Percentiles rank a stretch among this genome's conserved stretches.
These are phyloP conservation scores for Monosporascus cannonballus DNA, from an alignment of 2,329 filamentous ascomycete species.

Conservation along the genomic window DNA sequence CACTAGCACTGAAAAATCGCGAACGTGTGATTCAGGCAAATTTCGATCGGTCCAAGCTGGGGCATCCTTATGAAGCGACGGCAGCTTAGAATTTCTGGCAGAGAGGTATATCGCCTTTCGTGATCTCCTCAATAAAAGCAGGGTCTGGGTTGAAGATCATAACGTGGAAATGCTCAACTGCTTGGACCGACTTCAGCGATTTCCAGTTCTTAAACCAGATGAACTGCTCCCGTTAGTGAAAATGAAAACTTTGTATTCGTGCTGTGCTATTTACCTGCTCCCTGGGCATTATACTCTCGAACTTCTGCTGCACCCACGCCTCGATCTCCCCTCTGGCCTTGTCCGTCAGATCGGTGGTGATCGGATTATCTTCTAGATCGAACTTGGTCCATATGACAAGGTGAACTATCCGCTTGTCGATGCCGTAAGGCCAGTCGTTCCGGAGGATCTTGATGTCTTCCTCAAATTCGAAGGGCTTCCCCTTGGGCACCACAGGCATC, in stretches of 20 bases:
- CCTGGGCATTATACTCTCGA: constrained; percentile 46
- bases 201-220: constrained; percentile 90
- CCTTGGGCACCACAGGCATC: constrained; percentile 29
- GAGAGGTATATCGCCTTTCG: constrained; percentile 66
- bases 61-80: too few species aligned
- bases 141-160: constrained; percentile 76
- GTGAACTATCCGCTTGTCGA: constrained; percentile 73
- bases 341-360: constrained; percentile 61
- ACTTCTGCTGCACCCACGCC: constrained; percentile 61
- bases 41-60: too few species aligned
- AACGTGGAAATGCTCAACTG: constrained; percentile 91
- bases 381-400: constrained; percentile 94
- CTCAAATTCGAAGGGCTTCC: constrained; percentile 35
- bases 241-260: constrained; percentile 16
- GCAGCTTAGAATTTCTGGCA: constrained; percentile 34
- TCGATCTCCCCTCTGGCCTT: constrained; percentile 60
- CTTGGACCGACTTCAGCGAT: constrained; percentile 75
- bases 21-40: too few species aligned
- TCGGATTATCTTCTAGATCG: constrained; percentile 60
- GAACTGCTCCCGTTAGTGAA: constrained; percentile 20
- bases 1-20: too few species aligned
- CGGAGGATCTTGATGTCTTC: constrained; percentile 67
- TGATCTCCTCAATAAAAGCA: constrained; percentile 63
- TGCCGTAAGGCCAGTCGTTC: constrained; percentile 94
- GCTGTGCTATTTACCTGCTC: constrained; percentile 40